These are phyloP conservation scores for Podila epicladia DNA, from an alignment of 192 early-diverging fungal genomes.

Conservation along the genomic window DNA sequence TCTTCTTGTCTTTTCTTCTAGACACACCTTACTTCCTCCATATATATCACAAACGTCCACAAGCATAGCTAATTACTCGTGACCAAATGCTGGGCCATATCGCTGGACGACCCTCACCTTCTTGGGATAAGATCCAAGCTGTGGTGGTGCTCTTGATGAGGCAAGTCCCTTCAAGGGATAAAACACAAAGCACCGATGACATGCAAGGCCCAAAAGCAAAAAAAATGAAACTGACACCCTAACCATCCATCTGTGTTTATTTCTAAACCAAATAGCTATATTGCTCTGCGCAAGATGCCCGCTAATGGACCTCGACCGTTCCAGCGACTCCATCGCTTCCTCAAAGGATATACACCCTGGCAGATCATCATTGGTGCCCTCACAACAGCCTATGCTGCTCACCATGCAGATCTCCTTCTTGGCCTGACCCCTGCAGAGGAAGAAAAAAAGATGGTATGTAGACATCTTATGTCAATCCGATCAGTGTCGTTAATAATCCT, in stretches of 20 bases:
- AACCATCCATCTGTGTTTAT: neutral
- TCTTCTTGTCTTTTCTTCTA: neutral
- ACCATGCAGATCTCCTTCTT: slow-evolving; percentile 41
- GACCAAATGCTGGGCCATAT: slow-evolving; percentile 89
- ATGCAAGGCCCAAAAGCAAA: no score
- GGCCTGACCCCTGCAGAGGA: slow-evolving; percentile 40
- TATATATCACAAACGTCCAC: neutral
- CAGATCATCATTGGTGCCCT: slow-evolving; percentile 45
- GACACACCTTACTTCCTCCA: neutral
- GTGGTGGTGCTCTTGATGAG: slow-evolving; percentile 64
- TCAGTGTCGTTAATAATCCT: no score
- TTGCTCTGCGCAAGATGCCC: slow-evolving; percentile 28
- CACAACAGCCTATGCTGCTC: slow-evolving; percentile 39
- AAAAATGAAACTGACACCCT: neutral
- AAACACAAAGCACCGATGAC: no score
- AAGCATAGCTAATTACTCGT: no score
- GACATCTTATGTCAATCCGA: neutral
- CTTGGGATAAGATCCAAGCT: slow-evolving; percentile 83
- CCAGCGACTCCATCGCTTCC: slow-evolving; percentile 16
- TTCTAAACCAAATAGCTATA: slow-evolving; percentile 4
- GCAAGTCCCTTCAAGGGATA: slow-evolving; percentile 21
- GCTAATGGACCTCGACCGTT: slow-evolving; percentile 31
- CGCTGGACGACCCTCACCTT: slow-evolving; percentile 88
- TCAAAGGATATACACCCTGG: slow-evolving; percentile 35
- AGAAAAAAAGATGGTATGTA: slow-evolving; percentile 36